These are phyloP conservation scores for Botrytis fabae DNA, from an alignment of 2,329 filamentous ascomycete species.

Conservation along the genomic window DNA sequence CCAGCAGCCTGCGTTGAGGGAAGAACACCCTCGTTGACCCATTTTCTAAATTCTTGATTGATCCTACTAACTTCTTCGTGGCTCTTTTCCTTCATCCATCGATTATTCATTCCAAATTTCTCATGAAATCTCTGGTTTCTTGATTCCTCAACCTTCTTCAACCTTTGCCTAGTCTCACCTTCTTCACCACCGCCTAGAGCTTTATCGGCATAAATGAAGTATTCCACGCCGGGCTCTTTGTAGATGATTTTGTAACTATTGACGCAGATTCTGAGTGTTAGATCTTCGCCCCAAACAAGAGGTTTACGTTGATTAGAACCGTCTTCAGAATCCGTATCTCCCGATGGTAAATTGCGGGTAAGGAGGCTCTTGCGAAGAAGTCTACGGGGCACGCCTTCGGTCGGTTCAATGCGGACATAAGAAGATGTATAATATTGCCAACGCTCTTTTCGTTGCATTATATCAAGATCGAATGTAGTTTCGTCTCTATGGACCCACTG, in stretches of 20 bases:
- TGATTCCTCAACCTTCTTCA: conserved; percentile 41
- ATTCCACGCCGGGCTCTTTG: conserved; percentile 68
- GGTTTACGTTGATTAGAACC: conserved; percentile 58
- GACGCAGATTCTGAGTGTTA: conserved; percentile 72
- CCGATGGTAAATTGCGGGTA: conserved; percentile 65
- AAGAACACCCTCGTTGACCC: conserved; percentile 43
- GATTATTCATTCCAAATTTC: conserved; percentile 54
- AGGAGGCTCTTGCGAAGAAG: conserved; percentile 66
- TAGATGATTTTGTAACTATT: conserved; percentile 81
- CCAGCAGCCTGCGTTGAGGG: conserved; percentile 9
- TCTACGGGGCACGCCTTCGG: conserved; percentile 70
- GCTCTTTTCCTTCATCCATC: conserved; percentile 51
- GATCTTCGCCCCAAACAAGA: conserved; percentile 64
- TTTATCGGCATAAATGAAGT: conserved; percentile 59
- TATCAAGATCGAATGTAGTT: conserved; percentile 82
- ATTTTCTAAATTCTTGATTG: conserved; percentile 49
- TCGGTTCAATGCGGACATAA: conserved; percentile 84
- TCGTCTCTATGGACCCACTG: conserved; percentile 69
- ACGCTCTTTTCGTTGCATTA: conserved; percentile 76
- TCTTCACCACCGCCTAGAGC: conserved; percentile 43
- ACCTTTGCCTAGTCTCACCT: conserved; percentile 37
- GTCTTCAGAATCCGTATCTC: conserved; percentile 63
- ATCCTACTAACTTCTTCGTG: conserved; percentile 51
- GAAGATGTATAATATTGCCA: conserved; percentile 98
- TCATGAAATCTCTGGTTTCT: conserved; percentile 50